These are phyloP conservation scores for Rhododendron henanense DNA, from an alignment of 148 eudicot species.

Conservation along the genomic window DNA sequence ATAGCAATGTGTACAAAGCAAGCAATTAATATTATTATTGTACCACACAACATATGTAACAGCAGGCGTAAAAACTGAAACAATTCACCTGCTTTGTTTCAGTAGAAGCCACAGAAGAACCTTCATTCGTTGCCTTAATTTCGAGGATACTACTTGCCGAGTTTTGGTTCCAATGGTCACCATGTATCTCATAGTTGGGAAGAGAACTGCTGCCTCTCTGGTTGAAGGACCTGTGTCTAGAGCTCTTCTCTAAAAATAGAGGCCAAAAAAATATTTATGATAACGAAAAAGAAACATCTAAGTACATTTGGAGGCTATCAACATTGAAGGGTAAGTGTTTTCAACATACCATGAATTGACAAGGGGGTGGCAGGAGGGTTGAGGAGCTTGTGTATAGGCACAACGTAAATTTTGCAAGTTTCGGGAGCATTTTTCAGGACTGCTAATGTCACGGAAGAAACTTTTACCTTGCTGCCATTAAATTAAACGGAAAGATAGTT, in stretches of 20 bases:
- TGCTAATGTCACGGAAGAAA: slow-evolving; percentile 43
- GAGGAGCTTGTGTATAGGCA: slow-evolving; percentile 42
- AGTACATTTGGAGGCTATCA: not conserved
- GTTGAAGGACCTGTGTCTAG: slow-evolving; percentile 7
- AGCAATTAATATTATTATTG: not conserved
- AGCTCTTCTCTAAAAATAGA: slow-evolving; percentile 20
- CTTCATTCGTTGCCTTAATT: not conserved
- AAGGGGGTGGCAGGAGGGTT: slow-evolving; percentile 40
- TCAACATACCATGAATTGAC: slow-evolving; percentile 35
- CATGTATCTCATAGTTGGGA: slow-evolving; percentile 5
- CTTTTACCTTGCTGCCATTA: slow-evolving; percentile 48
- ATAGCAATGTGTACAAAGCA: not conserved
- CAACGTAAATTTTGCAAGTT: slow-evolving; percentile 53
- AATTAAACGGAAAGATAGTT: not conserved
- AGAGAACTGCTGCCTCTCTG: slow-evolving; percentile 16
- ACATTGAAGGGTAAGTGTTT: not conserved
- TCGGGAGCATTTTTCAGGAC: slow-evolving; percentile 56
- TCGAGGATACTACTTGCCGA: not conserved
- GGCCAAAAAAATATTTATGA: not conserved
- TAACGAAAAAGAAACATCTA: not conserved
- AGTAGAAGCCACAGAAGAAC: slow-evolving; percentile 28
- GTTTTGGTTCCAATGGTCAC: not conserved
- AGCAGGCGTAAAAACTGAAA: not conserved
- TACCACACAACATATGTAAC: not conserved
- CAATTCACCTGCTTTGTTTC: slow-evolving; percentile 36